A percentile compares a stretch with the other conserved stretches of the same genome.
phyloP scores from a whole-genome alignment of 2,329 filamentous ascomycete genomes.

The Thielaviopsis euricoi region DNA sequence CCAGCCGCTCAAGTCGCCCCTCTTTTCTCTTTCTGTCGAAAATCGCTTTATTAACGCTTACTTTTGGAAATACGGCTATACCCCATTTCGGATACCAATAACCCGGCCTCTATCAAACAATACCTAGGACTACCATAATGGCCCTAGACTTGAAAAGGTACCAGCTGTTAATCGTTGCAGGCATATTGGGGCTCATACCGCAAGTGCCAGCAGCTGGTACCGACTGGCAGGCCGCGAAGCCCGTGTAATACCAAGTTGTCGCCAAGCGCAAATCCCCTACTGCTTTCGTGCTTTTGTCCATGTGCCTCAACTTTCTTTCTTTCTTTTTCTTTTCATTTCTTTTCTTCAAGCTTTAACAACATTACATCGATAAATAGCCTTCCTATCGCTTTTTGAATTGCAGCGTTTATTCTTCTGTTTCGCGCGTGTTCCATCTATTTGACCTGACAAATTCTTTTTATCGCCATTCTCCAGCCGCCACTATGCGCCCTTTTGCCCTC shows the following conservation, averaged over 20 bases:
- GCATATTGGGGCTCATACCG: no score
- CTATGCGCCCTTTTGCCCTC: slow-evolving; percentile 46
- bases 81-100: no score
- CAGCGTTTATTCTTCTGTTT: background rate
- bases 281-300: background rate
- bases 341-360: background rate
- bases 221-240: background rate
- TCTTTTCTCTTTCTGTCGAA: no score
- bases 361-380: background rate
- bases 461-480: slow-evolving; percentile 14
- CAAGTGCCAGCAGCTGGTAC: background rate
- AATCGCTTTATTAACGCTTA: no score
- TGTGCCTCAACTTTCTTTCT: background rate
- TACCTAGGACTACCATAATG: background rate
- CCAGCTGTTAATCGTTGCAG: background rate
- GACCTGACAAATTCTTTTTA: background rate
- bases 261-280: background rate
- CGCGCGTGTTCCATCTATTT: no score
- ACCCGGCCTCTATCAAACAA: background rate
- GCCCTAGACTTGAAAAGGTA: background rate
- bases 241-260: background rate
- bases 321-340: background rate
- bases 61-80: no score
- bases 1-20: no score
- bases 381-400: background rate